A percentile compares a stretch with the other conserved stretches of the same genome.
Conservation (phyloP, 306 rosid species). For the Prunus salicina region DNA sequence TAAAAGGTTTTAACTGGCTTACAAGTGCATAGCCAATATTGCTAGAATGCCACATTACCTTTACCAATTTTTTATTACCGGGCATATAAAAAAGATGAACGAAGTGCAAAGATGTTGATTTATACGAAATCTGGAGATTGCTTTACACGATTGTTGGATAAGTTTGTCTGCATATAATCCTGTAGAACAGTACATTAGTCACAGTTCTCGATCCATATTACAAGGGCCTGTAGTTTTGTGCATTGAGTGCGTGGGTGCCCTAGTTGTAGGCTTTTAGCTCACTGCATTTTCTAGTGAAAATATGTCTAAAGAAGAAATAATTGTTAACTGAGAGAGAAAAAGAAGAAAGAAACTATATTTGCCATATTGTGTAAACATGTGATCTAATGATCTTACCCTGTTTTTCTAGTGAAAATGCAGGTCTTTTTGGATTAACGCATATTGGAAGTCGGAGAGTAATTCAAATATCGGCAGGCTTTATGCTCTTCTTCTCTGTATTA, state of each 20-base stretch:
- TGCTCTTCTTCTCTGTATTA: constrained; percentile 82
- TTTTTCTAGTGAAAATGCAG: constrained; percentile 79
- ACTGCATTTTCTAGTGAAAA: not conserved
- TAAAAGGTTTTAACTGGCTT: too few species aligned
- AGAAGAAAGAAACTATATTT: not conserved
- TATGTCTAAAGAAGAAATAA: not conserved
- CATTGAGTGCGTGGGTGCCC: not conserved
- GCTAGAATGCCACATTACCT: not conserved
- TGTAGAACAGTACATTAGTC: not conserved
- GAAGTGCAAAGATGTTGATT: not conserved
- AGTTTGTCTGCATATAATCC: not conserved
- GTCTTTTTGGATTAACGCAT: constrained; percentile 82
- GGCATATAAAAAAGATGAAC: not conserved
- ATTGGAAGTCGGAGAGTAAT: constrained; percentile 79
- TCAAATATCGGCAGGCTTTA: constrained; percentile 74
- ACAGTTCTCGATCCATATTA: not conserved
- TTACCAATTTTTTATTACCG: not conserved
- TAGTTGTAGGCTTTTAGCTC: not conserved
- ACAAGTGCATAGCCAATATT: too few species aligned
- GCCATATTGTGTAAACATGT: not conserved
- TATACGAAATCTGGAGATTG: not conserved
- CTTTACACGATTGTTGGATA: too few species aligned
- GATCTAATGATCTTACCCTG: constrained; percentile 19
- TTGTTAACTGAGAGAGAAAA: not conserved
- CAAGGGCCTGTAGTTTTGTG: not conserved